Conservation (phyloP, 768 basidiomycete genomes). For the Lyophyllum semitale region DNA sequence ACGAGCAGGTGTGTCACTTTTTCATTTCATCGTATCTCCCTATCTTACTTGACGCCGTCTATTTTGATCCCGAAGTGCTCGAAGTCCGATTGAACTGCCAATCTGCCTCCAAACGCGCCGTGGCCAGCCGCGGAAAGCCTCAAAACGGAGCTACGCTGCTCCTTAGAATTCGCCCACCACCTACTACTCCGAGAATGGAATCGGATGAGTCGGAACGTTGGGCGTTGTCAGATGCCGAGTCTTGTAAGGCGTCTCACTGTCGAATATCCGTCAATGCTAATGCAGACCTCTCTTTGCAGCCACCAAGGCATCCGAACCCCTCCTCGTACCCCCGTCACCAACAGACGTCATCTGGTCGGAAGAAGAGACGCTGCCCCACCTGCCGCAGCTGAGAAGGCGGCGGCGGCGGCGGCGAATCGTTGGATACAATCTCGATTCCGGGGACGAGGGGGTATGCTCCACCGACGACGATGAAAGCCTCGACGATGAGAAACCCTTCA, state of each 20-base stretch:
- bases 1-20: constrained; percentile 35
- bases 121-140: constrained; percentile 37
- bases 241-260: constrained; percentile 14
- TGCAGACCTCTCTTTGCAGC: not conserved
- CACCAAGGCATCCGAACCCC: constrained; percentile 12
- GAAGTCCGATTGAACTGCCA: constrained; percentile 50
- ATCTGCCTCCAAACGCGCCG: constrained; percentile 27
- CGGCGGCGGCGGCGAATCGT: constrained; percentile 33
- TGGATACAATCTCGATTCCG: constrained; percentile 45
- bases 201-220: constrained; percentile 7
- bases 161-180: constrained; percentile 27
- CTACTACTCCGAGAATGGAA: not conserved
- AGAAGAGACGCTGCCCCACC: not conserved
- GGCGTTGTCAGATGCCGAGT: constrained; percentile 4
- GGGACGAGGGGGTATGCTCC: constrained; percentile 37
- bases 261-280: not conserved
- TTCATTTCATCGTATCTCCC: not conserved
- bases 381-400: constrained; percentile 17
- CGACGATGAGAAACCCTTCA: constrained; percentile 18
- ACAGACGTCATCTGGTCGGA: constrained; percentile 12
- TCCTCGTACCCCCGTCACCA: constrained; percentile 18
- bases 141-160: constrained; percentile 40
- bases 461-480: constrained; percentile 25
- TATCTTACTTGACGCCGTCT: not conserved
- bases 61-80: constrained; percentile 30